Base-by-base conservation (phyloP, 768 basidiomycete species). In the Psilocybe subaeruginosa region DNA sequence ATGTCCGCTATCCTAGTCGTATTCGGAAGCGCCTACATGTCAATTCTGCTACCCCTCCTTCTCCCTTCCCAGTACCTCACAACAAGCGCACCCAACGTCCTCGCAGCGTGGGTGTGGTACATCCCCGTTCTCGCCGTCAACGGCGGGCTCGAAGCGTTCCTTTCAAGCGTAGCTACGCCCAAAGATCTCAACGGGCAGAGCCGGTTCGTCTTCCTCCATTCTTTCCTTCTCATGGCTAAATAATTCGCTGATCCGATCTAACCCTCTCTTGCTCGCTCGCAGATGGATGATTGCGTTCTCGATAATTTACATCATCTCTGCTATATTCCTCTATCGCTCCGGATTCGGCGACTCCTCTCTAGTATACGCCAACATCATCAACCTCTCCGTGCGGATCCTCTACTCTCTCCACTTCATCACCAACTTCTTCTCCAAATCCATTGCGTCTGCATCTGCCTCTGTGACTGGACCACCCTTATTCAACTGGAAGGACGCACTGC, bases 121-220 rank as follows among this genome's bases (percentile, higher is more conserved):
- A 89, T 99, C 65, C 97, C 97, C 0, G 82, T 91, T 19, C 82
- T 99, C 68, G 91, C 91, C 4, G 76, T 94, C 65, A 99, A 99
- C 70, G 97, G 97, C 2, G 85, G 92, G 0, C 76, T 97, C 16
- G 97, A 99, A 71, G 93, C 96, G 0, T 96, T 97, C 73, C 81
- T 97, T 66, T 86, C 91, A 2, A 90, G 92, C 57, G 87, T 89
- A 1, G 92, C 94, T 1, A 79, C 81, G 1, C 80, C 89, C 0
- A 66, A 73, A 1, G 89, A 95, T 72, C 74, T 99, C 8, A 84
- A 78, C 49, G 72, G 70, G 6, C 95, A 97, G 72, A 90, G 88
- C 67, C 79, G 85, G 81, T 84, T 57, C 58, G 81, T 69, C 30
- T 27, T 63, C 39, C 4, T 49, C 19, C 16, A 29, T 17, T 11